These are phyloP conservation scores for Chimonanthus salicifolius DNA, from an alignment of 164 flowering plant genomes.

Conservation along the genomic window DNA sequence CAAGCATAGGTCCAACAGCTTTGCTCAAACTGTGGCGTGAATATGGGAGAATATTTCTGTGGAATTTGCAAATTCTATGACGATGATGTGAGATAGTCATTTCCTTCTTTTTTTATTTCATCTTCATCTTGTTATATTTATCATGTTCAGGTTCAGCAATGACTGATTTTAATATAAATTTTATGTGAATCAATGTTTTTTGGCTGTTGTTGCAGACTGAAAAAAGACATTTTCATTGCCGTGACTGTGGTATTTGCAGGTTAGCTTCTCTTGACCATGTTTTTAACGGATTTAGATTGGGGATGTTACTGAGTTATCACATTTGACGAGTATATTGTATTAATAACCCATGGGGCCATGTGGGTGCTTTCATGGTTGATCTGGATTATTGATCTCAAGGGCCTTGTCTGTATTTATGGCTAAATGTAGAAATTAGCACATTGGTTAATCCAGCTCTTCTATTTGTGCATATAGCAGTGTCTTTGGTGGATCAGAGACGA, in stretches of 20 bases:
- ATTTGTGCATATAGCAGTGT: no score
- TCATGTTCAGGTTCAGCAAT: neutral
- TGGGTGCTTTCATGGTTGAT: neutral
- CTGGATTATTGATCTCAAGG: neutral
- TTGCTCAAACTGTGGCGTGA: conserved; percentile 86
- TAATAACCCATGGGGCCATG: neutral
- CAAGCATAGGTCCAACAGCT: conserved; percentile 48
- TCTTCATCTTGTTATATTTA: neutral
- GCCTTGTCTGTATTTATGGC: neutral
- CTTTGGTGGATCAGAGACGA: no score
- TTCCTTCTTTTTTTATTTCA: neutral
- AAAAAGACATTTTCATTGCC: conserved; percentile 83
- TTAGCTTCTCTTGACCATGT: conserved; percentile 17
- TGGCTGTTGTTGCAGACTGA: conserved; percentile 18
- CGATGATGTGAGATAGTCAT: conserved; percentile 58
- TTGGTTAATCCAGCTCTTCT: neutral
- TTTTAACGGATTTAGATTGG: neutral
- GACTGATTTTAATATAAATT: neutral
- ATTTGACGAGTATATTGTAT: neutral
- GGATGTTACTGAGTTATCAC: neutral
- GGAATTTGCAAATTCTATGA: conserved; percentile 85
- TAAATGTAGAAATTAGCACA: neutral
- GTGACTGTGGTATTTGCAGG: conserved; percentile 97
- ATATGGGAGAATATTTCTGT: conserved; percentile 96
- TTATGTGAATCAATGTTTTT: neutral